phyloP scores from a whole-genome alignment of 805 yeast genomes.

The Clavispora carvajalis region DNA sequence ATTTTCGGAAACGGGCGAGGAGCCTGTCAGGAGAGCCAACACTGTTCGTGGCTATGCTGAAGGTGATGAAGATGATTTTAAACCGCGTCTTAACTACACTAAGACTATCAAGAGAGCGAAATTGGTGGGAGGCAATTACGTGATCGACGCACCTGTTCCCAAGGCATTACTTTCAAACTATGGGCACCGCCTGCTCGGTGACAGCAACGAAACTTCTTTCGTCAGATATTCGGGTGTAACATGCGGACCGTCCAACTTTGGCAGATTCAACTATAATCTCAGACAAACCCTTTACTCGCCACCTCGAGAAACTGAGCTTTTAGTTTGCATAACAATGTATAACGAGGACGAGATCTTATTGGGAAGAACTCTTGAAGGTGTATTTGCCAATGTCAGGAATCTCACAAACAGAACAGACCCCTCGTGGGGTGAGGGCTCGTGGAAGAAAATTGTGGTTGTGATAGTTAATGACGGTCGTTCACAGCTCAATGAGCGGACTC shows the following conservation, averaged over 20 bases:
- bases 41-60: slow-evolving; percentile 18
- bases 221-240: slow-evolving; percentile 95
- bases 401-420: slow-evolving; percentile 57
- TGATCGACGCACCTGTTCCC: slow-evolving; percentile 41
- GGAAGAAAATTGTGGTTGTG: slow-evolving; percentile 91
- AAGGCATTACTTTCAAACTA: slow-evolving; percentile 30
- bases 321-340: slow-evolving; percentile 85
- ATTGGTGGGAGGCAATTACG: slow-evolving; percentile 48
- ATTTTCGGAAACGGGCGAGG: slow-evolving; percentile 39
- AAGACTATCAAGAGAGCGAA: slow-evolving; percentile 43
- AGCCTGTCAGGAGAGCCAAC: slow-evolving; percentile 26
- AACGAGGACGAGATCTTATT: slow-evolving; percentile 80
- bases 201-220: slow-evolving; percentile 56
- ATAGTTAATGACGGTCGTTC: slow-evolving; percentile 90
- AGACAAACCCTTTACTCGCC: slow-evolving; percentile 75
- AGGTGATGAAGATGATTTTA: slow-evolving; percentile 33
- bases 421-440: slow-evolving; percentile 91
- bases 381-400: slow-evolving; percentile 75
- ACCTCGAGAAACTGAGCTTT: slow-evolving; percentile 78
- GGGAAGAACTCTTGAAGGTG: slow-evolving; percentile 85
- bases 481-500: slow-evolving; percentile 72
- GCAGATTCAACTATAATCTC: slow-evolving; percentile 59
- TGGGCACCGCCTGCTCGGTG: slow-evolving; percentile 14
- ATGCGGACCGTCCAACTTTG: slow-evolving; percentile 77
- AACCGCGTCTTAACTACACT: slow-evolving; percentile 37